Percentiles rank a stretch among this genome's conserved stretches.
These are phyloP conservation scores for Botryosphaeria dothidea DNA, from an alignment of 2,329 filamentous ascomycete genomes.

Conservation along the genomic window DNA sequence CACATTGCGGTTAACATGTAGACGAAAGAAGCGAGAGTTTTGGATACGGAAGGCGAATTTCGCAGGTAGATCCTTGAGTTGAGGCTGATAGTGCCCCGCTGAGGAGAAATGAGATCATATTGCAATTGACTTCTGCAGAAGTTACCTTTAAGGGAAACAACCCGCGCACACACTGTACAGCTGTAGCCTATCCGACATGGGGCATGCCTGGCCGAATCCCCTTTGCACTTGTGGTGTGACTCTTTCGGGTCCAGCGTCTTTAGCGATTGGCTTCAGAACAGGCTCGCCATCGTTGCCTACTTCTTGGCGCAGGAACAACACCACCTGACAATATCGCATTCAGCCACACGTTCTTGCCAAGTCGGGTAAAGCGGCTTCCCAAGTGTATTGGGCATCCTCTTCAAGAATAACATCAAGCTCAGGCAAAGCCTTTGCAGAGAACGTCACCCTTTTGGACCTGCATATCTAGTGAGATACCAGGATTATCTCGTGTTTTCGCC, in stretches of 20 bases:
- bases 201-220: background rate
- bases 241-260: background rate
- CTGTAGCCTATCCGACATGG: background rate
- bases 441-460: background rate
- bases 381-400: background rate
- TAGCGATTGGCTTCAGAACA: background rate
- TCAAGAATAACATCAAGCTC: background rate
- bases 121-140: background rate
- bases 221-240: background rate
- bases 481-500: background rate
- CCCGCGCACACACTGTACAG: background rate
- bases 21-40: background rate
- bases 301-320: background rate
- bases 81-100: background rate
- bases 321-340: background rate
- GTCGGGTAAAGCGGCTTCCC: conserved; percentile 4
- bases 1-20: conserved; percentile 14
- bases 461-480: background rate
- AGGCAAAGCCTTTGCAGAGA: background rate
- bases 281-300: background rate
- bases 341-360: background rate
- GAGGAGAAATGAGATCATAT: background rate
- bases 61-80: background rate
- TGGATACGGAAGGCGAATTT: background rate
- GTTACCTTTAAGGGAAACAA: background rate